Evolutionary conservation across 2,329 filamentous ascomycete species (phyloP), one percentile per base, ranked within the genome.

Genomic region (Ophiognomonia clavigignenti-juglandacearum): DNA sequence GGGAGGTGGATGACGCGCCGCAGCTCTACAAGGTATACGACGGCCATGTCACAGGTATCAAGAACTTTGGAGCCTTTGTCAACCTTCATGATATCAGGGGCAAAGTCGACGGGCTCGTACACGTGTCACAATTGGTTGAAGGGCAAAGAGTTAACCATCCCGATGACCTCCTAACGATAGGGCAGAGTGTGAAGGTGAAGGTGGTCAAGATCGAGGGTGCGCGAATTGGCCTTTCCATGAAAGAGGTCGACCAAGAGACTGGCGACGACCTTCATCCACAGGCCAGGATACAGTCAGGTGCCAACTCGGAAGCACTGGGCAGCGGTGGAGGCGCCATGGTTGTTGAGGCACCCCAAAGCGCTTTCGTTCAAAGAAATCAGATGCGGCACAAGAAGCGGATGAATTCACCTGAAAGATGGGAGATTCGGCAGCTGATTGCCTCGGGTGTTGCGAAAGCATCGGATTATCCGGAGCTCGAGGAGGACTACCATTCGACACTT

Each of bases 391-490:
- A 88, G 64, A 98, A 98, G 71, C 79, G 93, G 43, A 85, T 97
- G 84, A 97, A 92, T 0, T 96, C 92, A 13, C 93, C 93, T 1
- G 93, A 98, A 63, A 75, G 93, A 61, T 98, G 93, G 92, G 93
- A 98, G 64, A 96, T 98, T 53, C 83, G 92, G 53, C 93, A 98
- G 61, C 75, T 98, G 43, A 97, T 98, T 60, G 90, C 92, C 4
- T 96, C 93, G 4, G 93, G 95, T 38, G 92, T 95, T 8, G 86
- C 89, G 16, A 95, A 93, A 57, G 91, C 89, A 0, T 87, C 88
- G 0, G 92, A 97, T 57, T 96, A 96, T 61, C 93, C 93, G 1
- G 92, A 96, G 54, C 77, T 97, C 23, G 88, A 97, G 56, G 89
- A 96, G 56, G 91, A 97, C 48, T 96, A 95, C 63, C 85, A 96